Base-by-base conservation (phyloP, 176 grass and related monocot species). In the Puccinellia tenuiflora region DNA sequence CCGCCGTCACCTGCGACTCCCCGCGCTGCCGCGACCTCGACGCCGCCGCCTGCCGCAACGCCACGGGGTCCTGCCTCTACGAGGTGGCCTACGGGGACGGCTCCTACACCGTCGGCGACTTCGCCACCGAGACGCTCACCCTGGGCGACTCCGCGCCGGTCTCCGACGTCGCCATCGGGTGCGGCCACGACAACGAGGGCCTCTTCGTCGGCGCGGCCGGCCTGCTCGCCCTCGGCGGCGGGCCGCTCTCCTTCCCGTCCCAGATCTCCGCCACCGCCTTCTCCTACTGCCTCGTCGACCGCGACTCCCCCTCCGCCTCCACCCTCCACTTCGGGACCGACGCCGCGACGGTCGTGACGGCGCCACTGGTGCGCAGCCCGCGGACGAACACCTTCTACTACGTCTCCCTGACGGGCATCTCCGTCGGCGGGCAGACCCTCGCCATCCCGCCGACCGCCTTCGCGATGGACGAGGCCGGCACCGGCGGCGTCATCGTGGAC, bases 251-350 rank as follows among this genome's bases (percentile, higher is more conserved):
- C n/a, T 99, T 99, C 81, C 96, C 96, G 9, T 99, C 96, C 6
- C 96, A 99, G 93, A 84, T 99, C 80, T 92, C 91, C 1, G 91
- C 96, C 0, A 39, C 78, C 18, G 56, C 86, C 63, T 96, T 99
- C 89, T 99, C 96, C 42, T 99, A 99, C 86, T 99, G 96, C 83
- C 93, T 99, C 21, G 96, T 99, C 2, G 96, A 99, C 91, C 93
- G 96, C 43, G 93, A 99, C 81, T 99, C 96, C 5, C 81, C 91
- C 1, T 77, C 91, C 1, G 84, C 91, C 6, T 99, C 96, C 69
- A 99, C 93, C 9, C 91, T 96, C 30, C 91, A 92, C 78, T 85
- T 99, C 76, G 86, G 88, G 1, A 7, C 6, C 75, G 71, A 20
- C 20, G 0, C 55, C 0, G 60, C 12, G 67, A 5, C 54, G 35